Conservation (phyloP, 2,329 filamentous ascomycete species). For the Penicillium sp. region DNA sequence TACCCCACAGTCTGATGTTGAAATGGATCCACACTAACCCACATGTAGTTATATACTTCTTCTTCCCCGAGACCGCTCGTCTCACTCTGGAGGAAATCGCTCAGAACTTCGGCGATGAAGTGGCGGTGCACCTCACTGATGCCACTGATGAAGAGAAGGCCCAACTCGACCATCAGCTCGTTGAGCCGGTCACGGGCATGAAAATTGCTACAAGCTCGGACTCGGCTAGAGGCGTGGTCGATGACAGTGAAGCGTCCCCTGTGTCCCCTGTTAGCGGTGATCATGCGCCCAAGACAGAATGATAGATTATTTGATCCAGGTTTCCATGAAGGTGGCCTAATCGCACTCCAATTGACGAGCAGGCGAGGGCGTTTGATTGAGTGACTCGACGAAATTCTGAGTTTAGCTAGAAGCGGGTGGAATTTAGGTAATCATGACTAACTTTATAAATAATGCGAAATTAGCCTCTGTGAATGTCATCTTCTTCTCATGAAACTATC, state of each 20-base stretch:
- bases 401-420: background rate
- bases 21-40: constrained; percentile 5
- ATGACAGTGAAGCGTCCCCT: background rate
- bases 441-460: background rate
- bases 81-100: constrained; percentile 51
- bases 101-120: constrained; percentile 53
- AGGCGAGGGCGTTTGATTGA: background rate
- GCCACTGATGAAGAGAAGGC: constrained; percentile 43
- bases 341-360: too few relatives aligned
- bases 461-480: too few relatives aligned
- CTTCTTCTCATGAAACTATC: too few relatives aligned
- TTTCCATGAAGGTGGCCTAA: too few relatives aligned
- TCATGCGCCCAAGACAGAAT: background rate
- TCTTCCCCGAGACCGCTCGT: constrained; percentile 46
- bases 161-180: constrained; percentile 20
- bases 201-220: background rate
- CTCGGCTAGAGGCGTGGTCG: background rate
- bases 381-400: background rate
- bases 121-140: constrained; percentile 50
- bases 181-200: background rate
- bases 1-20: background rate
- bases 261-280: background rate
- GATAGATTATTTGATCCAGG: background rate
- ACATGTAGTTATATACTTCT: constrained; percentile 45
- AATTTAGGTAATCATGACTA: background rate